Percentiles rank a stretch among this genome's conserved stretches.
Conservation (phyloP, 108 stramenopile species). For the Schizochytrium sp. region DNA sequence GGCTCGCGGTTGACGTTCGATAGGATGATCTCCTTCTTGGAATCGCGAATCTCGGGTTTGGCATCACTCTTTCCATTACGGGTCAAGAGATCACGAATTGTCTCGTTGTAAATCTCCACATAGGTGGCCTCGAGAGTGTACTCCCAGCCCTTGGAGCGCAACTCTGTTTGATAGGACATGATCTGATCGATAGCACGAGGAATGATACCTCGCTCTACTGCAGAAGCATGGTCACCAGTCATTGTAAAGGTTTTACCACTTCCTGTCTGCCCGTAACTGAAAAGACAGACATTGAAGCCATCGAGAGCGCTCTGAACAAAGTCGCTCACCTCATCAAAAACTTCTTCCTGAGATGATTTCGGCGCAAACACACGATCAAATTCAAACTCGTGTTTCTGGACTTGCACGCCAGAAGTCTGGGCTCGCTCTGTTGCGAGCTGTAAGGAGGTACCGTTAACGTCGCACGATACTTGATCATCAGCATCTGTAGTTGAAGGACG, state of each 20-base stretch:
- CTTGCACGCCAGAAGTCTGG: constrained; percentile 63
- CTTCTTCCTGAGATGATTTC: constrained; percentile 85
- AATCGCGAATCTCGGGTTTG: constrained; percentile 50
- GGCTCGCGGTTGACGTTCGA: constrained; percentile 63
- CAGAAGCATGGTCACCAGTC: constrained; percentile 85
- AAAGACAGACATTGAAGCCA: constrained; percentile 95
- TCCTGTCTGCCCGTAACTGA: constrained; percentile 91
- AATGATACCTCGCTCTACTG: constrained; percentile 90
- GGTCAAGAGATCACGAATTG: constrained; percentile 91
- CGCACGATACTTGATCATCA: constrained; percentile 61
- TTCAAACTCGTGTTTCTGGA: constrained; percentile 74
- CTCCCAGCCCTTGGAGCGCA: constrained; percentile 91
- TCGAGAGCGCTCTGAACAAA: constrained; percentile 96
- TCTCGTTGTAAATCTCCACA: constrained; percentile 99
- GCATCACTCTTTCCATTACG: not conserved
- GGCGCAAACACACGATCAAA: constrained; percentile 96
- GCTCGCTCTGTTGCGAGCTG: constrained; percentile 63
- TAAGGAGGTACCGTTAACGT: constrained; percentile 64
- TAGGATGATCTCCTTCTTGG: constrained; percentile 62
- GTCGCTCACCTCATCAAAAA: constrained; percentile 93
- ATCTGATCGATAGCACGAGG: constrained; percentile 93
- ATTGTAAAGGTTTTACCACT: constrained; percentile 94
- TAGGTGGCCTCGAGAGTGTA: constrained; percentile 93
- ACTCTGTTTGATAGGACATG: constrained; percentile 80
- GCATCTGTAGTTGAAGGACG: constrained; percentile 91